Evolutionary conservation across 2,329 filamentous ascomycete species (phyloP), one percentile per base, ranked within the genome.

Genomic region (Calonectria crousiana): DNA sequence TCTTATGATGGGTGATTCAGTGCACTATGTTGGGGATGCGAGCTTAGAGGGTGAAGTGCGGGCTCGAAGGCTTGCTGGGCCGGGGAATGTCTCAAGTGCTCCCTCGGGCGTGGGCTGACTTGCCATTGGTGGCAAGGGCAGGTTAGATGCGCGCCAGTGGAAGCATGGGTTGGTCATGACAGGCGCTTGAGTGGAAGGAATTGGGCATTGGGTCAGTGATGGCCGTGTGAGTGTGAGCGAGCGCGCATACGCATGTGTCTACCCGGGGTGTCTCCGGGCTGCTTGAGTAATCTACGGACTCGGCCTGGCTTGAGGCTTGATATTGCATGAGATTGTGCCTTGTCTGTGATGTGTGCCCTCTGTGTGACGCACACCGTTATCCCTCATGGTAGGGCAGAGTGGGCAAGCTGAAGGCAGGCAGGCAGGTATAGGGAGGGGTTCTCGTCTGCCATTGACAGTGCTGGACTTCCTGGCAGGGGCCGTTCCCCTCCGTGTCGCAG

Each of bases 11-110:
- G 52, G 71, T 72, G 76, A 73, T 75, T 68, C 56, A 60, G 32
- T 79, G 71, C 68, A 75, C 44, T 53, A 66, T n/a, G 38, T 53
- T 73, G 49, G 72, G 44, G 69, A 49, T 49, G 72, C 72, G 67
- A 72, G 56, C 62, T 56, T 65, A 71, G 71, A 52, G 47, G 62
- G 32, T 70, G 34, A 60, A 60, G 58, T 52, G 60, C 23, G 49
- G 67, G 58, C 38, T 62, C 47, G 65, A 65, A 36, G 56, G 56
- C 23, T 26, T 34, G 56, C 36, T 68, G 74, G 56, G 44, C 32
- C 47, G 64, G 44, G 44, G 62, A 36, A 56, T 75, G 70, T 73
- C 73, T 73, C 67, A 74, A 74, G 32, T n/a, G n/a, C 32, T 60
- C 56, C 56, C 56, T 60, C 34, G 32, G 34, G 56, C 49, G 44